A percentile compares a stretch with the other conserved stretches of the same genome.
These are phyloP conservation scores for Trametes cinnabarina DNA, from an alignment of 768 basidiomycete species.

Conservation along the genomic window DNA sequence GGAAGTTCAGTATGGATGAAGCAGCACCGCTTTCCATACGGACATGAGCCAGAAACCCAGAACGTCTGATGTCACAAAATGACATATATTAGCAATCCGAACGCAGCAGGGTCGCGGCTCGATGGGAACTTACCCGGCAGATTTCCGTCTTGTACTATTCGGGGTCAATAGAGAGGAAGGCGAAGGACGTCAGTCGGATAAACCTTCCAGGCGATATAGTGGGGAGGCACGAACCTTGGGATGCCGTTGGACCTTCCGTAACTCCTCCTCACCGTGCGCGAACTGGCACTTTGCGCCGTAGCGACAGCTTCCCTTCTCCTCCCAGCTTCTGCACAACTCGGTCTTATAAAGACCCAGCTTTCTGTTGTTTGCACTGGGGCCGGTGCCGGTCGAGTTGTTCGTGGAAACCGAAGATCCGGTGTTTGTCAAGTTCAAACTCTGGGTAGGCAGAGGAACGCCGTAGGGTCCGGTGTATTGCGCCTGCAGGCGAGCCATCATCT, in stretches of 20 bases:
- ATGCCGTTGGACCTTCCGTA: constrained; percentile 80
- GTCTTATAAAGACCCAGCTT: constrained; percentile 92
- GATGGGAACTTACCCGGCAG: constrained; percentile 61
- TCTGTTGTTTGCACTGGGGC: constrained; percentile 88
- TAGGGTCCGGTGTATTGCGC: constrained; percentile 55
- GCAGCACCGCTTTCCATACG: constrained; percentile 89
- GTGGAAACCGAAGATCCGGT: constrained; percentile 31
- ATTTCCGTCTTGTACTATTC: constrained; percentile 89
- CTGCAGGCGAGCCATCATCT: constrained; percentile 63
- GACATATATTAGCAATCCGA: neutral
- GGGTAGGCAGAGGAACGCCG: constrained; percentile 25
- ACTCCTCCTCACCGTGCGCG: constrained; percentile 88
- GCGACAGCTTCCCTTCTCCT: constrained; percentile 83
- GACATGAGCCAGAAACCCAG: constrained; percentile 92
- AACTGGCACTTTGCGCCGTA: constrained; percentile 92
- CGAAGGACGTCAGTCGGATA: constrained; percentile 19
- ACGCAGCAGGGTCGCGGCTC: neutral
- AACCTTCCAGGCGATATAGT: neutral
- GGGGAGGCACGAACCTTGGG: constrained; percentile 63
- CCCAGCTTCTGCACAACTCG: constrained; percentile 87
- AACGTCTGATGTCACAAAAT: constrained; percentile 62
- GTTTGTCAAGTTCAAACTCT: constrained; percentile 14
- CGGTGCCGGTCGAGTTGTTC: constrained; percentile 42
- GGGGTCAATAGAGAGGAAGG: constrained; percentile 10
- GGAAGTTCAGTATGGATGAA: constrained; percentile 91